Evolutionary conservation across 495 filamentous ascomycete species (phyloP).

Genomic region (Aspergillus mulundensis): DNA sequence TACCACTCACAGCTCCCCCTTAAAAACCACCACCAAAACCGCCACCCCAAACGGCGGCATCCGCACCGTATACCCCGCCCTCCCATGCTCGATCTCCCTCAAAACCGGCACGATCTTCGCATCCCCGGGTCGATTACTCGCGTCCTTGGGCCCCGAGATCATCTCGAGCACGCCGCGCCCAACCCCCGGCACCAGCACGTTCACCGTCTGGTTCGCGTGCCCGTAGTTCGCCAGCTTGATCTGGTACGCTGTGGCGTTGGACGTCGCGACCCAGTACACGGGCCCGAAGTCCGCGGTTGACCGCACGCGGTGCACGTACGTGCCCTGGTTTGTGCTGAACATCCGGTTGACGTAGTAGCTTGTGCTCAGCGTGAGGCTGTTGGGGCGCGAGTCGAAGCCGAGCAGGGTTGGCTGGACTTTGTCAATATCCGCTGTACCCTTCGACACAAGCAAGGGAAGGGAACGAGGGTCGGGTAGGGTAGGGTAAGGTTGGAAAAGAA

Average conservation of each 20-base stretch:
- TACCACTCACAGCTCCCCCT: too few species aligned
- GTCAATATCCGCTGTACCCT: background rate
- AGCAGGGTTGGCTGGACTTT: conserved; percentile 31
- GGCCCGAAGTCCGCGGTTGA: conserved; percentile 45
- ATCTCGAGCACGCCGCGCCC: conserved; percentile 24
- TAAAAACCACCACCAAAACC: conserved; percentile 21
- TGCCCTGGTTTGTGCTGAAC: conserved; percentile 49
- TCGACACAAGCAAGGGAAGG: too few species aligned
- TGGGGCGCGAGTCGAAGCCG: conserved; percentile 44
- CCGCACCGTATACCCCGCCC: conserved; percentile 23
- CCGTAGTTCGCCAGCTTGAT: conserved; percentile 36
- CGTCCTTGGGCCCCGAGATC: conserved; percentile 21
- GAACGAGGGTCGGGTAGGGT: too few species aligned
- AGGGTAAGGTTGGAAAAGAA: too few species aligned
- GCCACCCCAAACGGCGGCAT: conserved; percentile 32
- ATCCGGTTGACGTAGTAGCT: conserved; percentile 44
- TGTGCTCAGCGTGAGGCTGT: conserved; percentile 34
- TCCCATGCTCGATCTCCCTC: conserved; percentile 4
- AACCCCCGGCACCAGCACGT: conserved; percentile 24
- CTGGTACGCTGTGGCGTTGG: conserved; percentile 27
- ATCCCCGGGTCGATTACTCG: conserved; percentile 23
- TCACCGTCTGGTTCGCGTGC: conserved; percentile 19
- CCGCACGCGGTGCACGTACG: conserved; percentile 49
- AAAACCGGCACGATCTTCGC: conserved; percentile 16
- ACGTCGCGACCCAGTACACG: conserved; percentile 56